These are phyloP conservation scores for Colletotrichum trifolii DNA, from an alignment of 2,329 filamentous ascomycete species.

Conservation along the genomic window DNA sequence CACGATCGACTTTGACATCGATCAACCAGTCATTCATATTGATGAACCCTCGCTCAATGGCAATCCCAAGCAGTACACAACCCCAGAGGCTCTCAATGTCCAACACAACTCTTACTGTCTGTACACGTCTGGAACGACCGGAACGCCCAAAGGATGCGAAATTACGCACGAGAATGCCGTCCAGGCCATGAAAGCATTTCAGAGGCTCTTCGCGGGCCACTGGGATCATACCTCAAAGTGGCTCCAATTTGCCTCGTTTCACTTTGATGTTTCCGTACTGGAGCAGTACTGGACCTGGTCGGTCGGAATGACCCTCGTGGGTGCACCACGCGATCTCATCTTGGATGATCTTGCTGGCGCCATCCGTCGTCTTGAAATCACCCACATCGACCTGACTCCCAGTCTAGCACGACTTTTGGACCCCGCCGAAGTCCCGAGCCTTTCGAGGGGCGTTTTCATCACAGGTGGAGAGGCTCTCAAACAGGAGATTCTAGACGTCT, in stretches of 20 bases:
- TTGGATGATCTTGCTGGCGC: slow-evolving; percentile 83
- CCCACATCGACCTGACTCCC: slow-evolving; percentile 91
- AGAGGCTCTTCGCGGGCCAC: slow-evolving; percentile 78
- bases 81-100: slow-evolving; percentile 37
- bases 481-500: slow-evolving; percentile 87
- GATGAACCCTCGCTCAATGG: slow-evolving; percentile 45
- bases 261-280: slow-evolving; percentile 93
- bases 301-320: slow-evolving; percentile 85
- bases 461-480: slow-evolving; percentile 90
- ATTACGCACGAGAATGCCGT: slow-evolving; percentile 90
- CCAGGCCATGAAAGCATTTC: slow-evolving; percentile 90
- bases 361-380: slow-evolving; percentile 79
- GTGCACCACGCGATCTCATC: slow-evolving; percentile 84
- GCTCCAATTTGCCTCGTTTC: slow-evolving; percentile 93
- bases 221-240: slow-evolving; percentile 82
- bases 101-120: slow-evolving; percentile 81
- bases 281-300: slow-evolving; percentile 98
- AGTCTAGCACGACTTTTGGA: slow-evolving; percentile 83
- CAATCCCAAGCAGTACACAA: slow-evolving; percentile 40
- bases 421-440: slow-evolving; percentile 81
- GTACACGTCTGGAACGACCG: slow-evolving; percentile 89
- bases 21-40: slow-evolving; percentile 48
- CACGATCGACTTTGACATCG: slow-evolving; percentile 47
- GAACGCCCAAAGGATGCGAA: slow-evolving; percentile 87
- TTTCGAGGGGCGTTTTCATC: slow-evolving; percentile 89